Evolutionary conservation across 164 flowering plant species (phyloP).

Genomic region (Nymphaea colorata): DNA sequence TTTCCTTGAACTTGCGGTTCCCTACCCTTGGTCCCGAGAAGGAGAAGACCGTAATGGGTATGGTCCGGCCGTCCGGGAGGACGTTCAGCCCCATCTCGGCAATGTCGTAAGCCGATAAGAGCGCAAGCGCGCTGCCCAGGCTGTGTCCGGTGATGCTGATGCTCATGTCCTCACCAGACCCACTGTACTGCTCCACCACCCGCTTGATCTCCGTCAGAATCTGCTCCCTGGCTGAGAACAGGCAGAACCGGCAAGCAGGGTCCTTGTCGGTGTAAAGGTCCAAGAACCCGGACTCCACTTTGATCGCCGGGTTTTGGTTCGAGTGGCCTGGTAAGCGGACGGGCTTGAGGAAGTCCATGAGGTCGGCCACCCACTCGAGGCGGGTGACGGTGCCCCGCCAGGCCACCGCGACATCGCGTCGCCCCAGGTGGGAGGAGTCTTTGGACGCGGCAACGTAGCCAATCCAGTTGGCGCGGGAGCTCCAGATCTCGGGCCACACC

Average conservation of each 20-base stretch:
- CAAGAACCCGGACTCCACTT: constrained; percentile 60
- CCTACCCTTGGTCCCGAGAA: constrained; percentile 81
- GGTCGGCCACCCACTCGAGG: constrained; percentile 67
- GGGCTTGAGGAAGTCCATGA: constrained; percentile 54
- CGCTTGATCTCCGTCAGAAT: constrained; percentile 36
- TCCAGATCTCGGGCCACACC: constrained; percentile 39
- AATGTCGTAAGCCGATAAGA: constrained; percentile 60
- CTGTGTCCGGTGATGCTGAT: constrained; percentile 68
- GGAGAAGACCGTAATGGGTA: constrained; percentile 54
- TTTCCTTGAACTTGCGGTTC: constrained; percentile 51
- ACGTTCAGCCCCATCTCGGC: constrained; percentile 47
- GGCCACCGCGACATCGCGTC: constrained; percentile 57
- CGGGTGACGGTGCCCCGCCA: constrained; percentile 86
- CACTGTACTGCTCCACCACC: constrained; percentile 28
- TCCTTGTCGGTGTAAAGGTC: constrained; percentile 67
- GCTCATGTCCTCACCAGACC: constrained; percentile 35
- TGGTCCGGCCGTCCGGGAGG: not conserved
- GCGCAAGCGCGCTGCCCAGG: constrained; percentile 51
- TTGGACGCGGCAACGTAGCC: constrained; percentile 55
- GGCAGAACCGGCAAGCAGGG: constrained; percentile 26
- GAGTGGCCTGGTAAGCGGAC: constrained; percentile 19
- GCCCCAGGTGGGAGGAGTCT: constrained; percentile 26
- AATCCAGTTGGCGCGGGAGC: constrained; percentile 80
- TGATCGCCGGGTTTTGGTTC: constrained; percentile 29
- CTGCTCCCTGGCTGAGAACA: constrained; percentile 49